Base-by-base conservation (phyloP, 768 basidiomycete species). In the Podaxis pistillaris region DNA sequence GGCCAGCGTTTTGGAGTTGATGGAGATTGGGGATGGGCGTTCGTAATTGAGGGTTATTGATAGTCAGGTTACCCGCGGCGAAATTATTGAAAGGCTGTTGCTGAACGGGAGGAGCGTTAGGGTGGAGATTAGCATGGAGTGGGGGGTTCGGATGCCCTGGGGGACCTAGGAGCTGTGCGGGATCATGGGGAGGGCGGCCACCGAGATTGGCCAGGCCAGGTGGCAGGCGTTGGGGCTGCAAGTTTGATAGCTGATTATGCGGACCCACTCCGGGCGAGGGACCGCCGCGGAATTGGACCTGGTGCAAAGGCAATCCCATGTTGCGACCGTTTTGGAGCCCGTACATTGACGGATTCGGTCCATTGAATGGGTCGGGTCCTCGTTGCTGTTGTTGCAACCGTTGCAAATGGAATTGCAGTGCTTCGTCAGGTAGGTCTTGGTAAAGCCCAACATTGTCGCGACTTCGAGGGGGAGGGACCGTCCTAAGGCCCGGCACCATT, bases 161-260 rank as follows among this genome's bases (percentile, higher is more conserved):
- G 68, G 85, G 75, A 30, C 85, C 81, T 28, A 84, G 68, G 67
- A 87, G 88, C 67, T 90, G 91, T 8, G 81, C 80, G 22, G 89
- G 85, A 56, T 93, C 91, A 66, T 91, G 90, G 2, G 91, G 91
- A 24, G 90, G 91, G 6, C 91, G 86, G 47, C 85, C 90, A 30
- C 91, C 92, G 19, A 93, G 82, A 68, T 92, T 92, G 12, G 91
- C 91, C 41, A 93, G 77, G 36, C 91, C 91, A 15, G 90, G 90
- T 12, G 91, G 91, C 37, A 93, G 75, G 47, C 90, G 84, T 68
- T 89, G 88, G 60, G 81, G 80, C 44, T 76, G 75, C 13, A 73
- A 70, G 37, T 76, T 76, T 44, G 80, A 75, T 46, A 84, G 69
- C 24, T 81, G 71, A 65, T 76, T 83, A 55, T 78, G 81, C 54